These are phyloP conservation scores for Cyphellophora europaea DNA, from an alignment of 2,329 filamentous ascomycete genomes.

Conservation along the genomic window DNA sequence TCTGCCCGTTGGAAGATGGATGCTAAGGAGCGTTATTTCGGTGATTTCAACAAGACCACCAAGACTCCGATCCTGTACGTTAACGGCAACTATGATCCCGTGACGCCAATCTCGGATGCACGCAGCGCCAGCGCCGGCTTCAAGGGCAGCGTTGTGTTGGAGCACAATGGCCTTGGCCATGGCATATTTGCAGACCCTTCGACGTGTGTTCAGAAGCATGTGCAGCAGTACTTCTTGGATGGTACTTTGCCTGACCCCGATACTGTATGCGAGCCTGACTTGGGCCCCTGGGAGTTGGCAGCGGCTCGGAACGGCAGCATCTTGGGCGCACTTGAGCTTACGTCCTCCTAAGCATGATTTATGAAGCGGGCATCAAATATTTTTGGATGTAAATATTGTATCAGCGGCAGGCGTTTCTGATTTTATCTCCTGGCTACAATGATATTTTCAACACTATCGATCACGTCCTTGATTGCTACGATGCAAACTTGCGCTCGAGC, in stretches of 20 bases:
- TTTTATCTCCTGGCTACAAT: no score
- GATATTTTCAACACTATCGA: no score
- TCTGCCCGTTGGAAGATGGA: constrained; percentile 18
- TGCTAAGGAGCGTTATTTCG: constrained; percentile 18
- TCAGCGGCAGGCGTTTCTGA: no score
- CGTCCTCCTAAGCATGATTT: no score
- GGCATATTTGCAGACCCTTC: constrained; percentile 22
- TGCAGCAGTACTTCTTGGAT: constrained; percentile 25
- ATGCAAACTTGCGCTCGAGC: no score
- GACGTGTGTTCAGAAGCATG: constrained; percentile 21
- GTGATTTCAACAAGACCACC: constrained; percentile 18
- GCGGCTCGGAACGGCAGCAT: not conserved
- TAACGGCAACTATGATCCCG: constrained; percentile 20
- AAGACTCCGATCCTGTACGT: constrained; percentile 20
- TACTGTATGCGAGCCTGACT: constrained; percentile 22
- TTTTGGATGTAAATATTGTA: no score
- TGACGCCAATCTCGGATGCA: constrained; percentile 19
- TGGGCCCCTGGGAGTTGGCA: constrained; percentile 5
- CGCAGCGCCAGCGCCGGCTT: constrained; percentile 18
- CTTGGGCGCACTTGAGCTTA: no score
- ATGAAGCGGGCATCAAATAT: no score
- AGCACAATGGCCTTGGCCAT: constrained; percentile 14
- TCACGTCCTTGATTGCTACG: no score
- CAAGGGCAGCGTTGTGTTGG: constrained; percentile 19
- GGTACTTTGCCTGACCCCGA: constrained; percentile 25